phyloP scores from a whole-genome alignment of 805 yeast species.

The Millerago galiae region DNA sequence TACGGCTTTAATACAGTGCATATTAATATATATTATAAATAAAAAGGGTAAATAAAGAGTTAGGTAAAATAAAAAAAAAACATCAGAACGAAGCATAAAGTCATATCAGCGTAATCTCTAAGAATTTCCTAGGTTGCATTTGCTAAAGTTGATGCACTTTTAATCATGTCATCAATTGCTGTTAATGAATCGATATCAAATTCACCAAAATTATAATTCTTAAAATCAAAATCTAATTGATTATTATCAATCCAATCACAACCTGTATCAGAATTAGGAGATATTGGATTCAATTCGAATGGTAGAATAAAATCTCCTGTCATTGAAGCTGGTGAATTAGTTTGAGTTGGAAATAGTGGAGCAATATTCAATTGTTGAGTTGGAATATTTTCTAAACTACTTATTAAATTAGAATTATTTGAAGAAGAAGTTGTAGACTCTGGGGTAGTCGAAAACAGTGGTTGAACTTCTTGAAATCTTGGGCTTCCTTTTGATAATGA shows the following conservation, averaged over 20 bases:
- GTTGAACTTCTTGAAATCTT: no score
- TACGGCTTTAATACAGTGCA: no score
- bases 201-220: slow-evolving; percentile 19
- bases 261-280: slow-evolving; percentile 40
- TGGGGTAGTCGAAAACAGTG: no score
- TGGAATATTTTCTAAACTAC: no score
- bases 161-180: slow-evolving; percentile 23
- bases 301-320: not conserved
- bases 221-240: slow-evolving; percentile 31
- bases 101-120: not conserved
- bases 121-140: not conserved
- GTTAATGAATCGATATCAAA: slow-evolving; percentile 20
- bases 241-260: slow-evolving; percentile 54
- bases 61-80: no score
- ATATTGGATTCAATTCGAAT: not conserved
- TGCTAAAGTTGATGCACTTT: slow-evolving; percentile 8
- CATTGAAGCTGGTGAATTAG: not conserved
- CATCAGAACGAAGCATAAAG: no score
- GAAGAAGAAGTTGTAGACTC: no score
- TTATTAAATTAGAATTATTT: no score
- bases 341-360: not conserved
- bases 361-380: not conserved
- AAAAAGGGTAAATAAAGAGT: no score
- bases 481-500: not conserved
- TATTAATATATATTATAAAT: no score